These are phyloP conservation scores for Aspergillus sp. DNA, from an alignment of 2,329 filamentous ascomycete species.

Conservation along the genomic window DNA sequence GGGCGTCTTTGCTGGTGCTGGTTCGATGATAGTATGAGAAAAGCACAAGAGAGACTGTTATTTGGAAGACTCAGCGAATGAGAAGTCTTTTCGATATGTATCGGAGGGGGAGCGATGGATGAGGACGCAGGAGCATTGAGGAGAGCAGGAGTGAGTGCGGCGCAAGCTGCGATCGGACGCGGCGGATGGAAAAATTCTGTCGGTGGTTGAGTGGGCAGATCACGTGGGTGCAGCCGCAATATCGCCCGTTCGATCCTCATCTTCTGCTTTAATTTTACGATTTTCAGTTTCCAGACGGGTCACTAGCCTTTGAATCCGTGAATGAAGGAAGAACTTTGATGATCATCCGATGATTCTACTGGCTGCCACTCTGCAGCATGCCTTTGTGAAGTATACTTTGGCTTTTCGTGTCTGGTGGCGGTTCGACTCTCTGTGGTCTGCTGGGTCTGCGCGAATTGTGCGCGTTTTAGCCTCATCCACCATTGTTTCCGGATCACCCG, in stretches of 20 bases:
- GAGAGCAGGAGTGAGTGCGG: not conserved
- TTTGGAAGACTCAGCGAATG: not conserved
- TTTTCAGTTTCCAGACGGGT: not conserved
- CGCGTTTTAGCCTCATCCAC: conserved; percentile 24
- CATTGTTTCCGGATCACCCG: conserved; percentile 16
- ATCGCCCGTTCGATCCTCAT: conserved; percentile 3
- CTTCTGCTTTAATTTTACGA: not conserved
- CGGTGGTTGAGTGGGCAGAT: conserved; percentile 6
- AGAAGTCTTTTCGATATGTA: not conserved
- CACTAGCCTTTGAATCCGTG: not conserved
- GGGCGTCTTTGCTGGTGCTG: not conserved
- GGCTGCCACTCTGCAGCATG: too few species aligned
- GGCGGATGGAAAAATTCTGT: not conserved
- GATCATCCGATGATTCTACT: too few species aligned
- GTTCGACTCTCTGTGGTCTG: not conserved
- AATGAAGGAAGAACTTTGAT: too few species aligned
- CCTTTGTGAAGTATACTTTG: too few species aligned
- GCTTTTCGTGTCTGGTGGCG: not conserved
- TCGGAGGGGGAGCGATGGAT: not conserved
- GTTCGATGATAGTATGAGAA: not conserved
- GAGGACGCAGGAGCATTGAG: not conserved
- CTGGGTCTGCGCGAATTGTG: conserved; percentile 37
- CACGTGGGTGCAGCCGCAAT: not conserved
- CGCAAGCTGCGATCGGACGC: not conserved
- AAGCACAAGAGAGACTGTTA: not conserved